A percentile compares a stretch with the other conserved stretches of the same genome.
Conservation (phyloP, 106 monocot species). For the Amphibolis antarctica region DNA sequence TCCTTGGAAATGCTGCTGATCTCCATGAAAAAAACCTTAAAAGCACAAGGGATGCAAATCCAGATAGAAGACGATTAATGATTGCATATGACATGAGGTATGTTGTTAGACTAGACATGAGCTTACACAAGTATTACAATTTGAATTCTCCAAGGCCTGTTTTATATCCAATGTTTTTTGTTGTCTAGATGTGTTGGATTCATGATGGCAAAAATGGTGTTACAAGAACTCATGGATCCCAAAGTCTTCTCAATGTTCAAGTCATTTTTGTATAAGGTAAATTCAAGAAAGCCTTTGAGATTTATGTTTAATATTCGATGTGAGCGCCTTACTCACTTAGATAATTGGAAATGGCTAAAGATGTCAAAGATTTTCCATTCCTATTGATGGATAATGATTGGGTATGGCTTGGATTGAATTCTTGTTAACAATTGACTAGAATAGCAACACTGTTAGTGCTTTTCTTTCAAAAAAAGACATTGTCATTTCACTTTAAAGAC, state of each 20-base stretch:
- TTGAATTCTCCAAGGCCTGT: not conserved
- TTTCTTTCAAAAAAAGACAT: too few species aligned
- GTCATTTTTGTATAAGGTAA: slow-evolving; percentile 69
- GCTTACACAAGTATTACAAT: not conserved
- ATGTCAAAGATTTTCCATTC: too few species aligned
- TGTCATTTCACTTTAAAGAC: too few species aligned
- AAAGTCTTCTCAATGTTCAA: slow-evolving; percentile 58
- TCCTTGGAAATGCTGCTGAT: slow-evolving; percentile 94
- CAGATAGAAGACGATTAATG: slow-evolving; percentile 76
- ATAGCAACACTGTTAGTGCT: too few species aligned
- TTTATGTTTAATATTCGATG: not conserved
- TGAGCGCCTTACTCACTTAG: too few species aligned
- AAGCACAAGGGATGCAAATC: slow-evolving; percentile 22
- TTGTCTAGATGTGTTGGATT: slow-evolving; percentile 82
- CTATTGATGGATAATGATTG: too few species aligned
- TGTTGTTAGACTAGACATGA: not conserved
- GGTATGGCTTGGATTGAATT: too few species aligned
- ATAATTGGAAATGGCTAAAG: too few species aligned
- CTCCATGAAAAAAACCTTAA: slow-evolving; percentile 36
- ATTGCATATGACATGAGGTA: slow-evolving; percentile 99
- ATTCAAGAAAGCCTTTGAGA: not conserved
- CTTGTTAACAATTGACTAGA: too few species aligned
- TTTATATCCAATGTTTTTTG: not conserved
- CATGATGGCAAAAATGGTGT: slow-evolving; percentile 93
- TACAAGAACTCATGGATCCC: slow-evolving; percentile 90